Percentiles rank a stretch among this genome's conserved stretches.
Conservation (phyloP, 306 rosid genomes). For the Dalbergia cochinchinensis region DNA sequence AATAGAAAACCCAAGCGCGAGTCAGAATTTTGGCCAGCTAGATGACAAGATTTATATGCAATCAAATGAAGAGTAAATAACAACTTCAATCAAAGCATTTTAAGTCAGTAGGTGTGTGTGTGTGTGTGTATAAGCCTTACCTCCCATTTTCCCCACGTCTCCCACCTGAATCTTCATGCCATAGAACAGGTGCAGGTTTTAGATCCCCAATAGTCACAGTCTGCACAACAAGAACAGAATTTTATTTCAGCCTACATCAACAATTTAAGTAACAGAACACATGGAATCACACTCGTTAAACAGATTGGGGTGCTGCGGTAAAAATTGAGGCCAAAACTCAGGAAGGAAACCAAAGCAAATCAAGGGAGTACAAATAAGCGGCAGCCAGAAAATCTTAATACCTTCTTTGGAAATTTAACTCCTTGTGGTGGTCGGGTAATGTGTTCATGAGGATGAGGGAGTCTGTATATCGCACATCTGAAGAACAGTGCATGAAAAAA, state of each 20-base stretch:
- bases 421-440: conserved; percentile 80
- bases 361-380: neutral
- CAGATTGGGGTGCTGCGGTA: neutral
- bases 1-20: conserved; percentile 30
- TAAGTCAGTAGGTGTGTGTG: neutral
- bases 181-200: conserved; percentile 76
- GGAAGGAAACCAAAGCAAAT: conserved; percentile 10
- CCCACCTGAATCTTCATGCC: conserved; percentile 94
- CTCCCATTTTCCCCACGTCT: conserved; percentile 55
- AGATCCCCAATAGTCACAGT: conserved; percentile 70
- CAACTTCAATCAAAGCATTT: conserved; percentile 13
- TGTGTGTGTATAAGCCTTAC: conserved; percentile 43
- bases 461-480: conserved; percentile 89
- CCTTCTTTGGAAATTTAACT: conserved; percentile 81
- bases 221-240: conserved; percentile 49
- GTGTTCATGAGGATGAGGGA: conserved; percentile 81
- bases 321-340: conserved; percentile 15
- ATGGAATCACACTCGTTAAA: neutral
- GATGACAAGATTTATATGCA: conserved; percentile 11
- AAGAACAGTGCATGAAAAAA: neutral
- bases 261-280: conserved; percentile 14
- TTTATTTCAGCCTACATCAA: neutral
- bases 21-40: conserved; percentile 13
- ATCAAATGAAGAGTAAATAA: conserved; percentile 31
- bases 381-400: conserved; percentile 45